These are phyloP conservation scores for Tylopilus cervinicoccineus DNA, from an alignment of 768 basidiomycete genomes.

Conservation along the genomic window DNA sequence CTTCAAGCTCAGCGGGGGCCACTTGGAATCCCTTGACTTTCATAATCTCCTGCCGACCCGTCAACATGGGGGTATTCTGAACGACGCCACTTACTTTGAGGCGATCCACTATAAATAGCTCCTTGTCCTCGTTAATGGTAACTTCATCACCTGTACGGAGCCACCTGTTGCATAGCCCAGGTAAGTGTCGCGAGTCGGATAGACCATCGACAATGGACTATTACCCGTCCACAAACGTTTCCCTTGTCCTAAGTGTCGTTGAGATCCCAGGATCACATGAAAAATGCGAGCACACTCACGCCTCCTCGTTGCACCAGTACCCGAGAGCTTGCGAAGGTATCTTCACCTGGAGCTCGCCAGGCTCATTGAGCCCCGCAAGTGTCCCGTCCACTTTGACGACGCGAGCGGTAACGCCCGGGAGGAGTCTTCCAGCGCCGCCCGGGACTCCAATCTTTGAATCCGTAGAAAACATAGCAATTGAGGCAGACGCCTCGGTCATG, in stretches of 20 bases:
- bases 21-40: conserved; percentile 74
- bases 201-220: conserved; percentile 3
- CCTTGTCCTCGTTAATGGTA: conserved; percentile 47
- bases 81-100: conserved; percentile 43
- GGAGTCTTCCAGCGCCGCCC: conserved; percentile 45
- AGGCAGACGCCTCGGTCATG: conserved; percentile 62
- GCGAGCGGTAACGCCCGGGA: conserved; percentile 53
- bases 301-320: conserved; percentile 54
- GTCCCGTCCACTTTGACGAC: conserved; percentile 58
- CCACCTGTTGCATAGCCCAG: conserved; percentile 43
- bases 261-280: background rate
- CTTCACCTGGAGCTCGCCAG: conserved; percentile 56
- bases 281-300: conserved; percentile 40
- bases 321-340: conserved; percentile 38
- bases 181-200: background rate
- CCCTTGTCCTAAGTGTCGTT: conserved; percentile 46
- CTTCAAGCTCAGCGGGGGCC: conserved; percentile 70
- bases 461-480: conserved; percentile 46
- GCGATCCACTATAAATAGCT: conserved; percentile 60
- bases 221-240: conserved; percentile 66
- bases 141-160: conserved; percentile 67
- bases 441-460: conserved; percentile 45
- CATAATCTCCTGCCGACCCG: conserved; percentile 49
- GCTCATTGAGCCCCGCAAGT: conserved; percentile 49
- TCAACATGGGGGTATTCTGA: background rate